Conservation (phyloP, 169 alveolate genomes). For the Plasmodium chabaudi region DNA sequence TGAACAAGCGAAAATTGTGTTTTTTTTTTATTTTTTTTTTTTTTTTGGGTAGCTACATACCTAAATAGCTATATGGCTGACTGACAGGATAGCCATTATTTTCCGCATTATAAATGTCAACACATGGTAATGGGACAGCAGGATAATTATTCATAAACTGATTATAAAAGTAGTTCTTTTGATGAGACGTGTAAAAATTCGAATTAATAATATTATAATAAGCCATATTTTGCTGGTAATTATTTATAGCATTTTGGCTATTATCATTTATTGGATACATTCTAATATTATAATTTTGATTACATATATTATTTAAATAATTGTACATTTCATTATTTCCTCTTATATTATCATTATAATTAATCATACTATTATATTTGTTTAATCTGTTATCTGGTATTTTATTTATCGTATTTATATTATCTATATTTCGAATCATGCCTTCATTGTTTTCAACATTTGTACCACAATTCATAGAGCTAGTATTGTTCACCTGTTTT, state of each 20-base stretch:
- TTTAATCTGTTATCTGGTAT: background rate
- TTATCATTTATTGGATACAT: constrained; percentile 8
- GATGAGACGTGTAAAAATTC: constrained; percentile 19
- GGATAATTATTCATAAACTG: constrained; percentile 41
- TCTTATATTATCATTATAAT: background rate
- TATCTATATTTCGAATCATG: too few species aligned
- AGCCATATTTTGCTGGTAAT: constrained; percentile 28
- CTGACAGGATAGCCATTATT: background rate
- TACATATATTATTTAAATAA: constrained; percentile 34
- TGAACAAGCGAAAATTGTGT: background rate
- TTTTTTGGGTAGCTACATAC: constrained; percentile 1
- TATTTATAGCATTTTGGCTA: background rate
- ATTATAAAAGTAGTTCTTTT: constrained; percentile 22
- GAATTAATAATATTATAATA: constrained; percentile 32
- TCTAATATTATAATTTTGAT: constrained; percentile 18
- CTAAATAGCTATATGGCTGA: background rate
- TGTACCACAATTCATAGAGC: background rate
- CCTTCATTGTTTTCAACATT: too few species aligned
- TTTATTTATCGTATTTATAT: constrained; percentile 4
- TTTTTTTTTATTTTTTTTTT: constrained; percentile 9
- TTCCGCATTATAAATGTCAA: constrained; percentile 23
- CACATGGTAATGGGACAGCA: constrained; percentile 4
- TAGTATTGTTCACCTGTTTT: background rate
- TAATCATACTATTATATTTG: background rate
- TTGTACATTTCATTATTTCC: constrained; percentile 22